Evolutionary conservation across 768 basidiomycete genomes (phyloP).

Genomic region (Lactarius sp.): DNA sequence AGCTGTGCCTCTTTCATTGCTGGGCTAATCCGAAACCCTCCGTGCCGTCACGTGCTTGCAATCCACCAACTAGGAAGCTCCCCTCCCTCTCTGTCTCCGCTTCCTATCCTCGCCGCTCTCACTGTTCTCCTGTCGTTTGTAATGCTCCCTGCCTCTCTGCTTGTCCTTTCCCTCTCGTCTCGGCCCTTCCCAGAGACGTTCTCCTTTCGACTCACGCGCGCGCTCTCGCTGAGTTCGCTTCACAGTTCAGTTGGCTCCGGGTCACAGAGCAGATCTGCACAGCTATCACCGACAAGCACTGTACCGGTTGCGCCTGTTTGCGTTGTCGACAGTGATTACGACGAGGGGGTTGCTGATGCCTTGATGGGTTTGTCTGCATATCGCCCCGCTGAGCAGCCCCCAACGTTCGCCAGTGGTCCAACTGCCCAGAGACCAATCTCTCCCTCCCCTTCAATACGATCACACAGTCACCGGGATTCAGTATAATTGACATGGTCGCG

Average conservation of each 20-base stretch:
- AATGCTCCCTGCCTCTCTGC: no score
- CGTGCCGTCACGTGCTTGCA: no score
- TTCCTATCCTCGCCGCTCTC: no score
- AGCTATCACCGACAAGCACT: slow-evolving; percentile 65
- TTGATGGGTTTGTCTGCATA: slow-evolving; percentile 57
- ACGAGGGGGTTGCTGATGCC: slow-evolving; percentile 85
- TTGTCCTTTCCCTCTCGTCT: no score
- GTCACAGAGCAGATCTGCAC: slow-evolving; percentile 52
- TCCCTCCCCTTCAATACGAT: slow-evolving; percentile 40
- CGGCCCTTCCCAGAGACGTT: no score
- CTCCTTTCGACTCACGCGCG: no score
- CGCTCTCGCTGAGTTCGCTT: no score
- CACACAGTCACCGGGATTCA: slow-evolving; percentile 54
- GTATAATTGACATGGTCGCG: slow-evolving; percentile 62
- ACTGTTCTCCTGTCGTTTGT: no score
- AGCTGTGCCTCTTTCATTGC: no score
- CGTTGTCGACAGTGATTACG: slow-evolving; percentile 87
- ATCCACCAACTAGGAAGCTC: no score
- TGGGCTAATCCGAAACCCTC: no score
- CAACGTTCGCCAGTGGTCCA: slow-evolving; percentile 23
- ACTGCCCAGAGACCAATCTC: not conserved
- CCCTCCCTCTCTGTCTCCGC: no score
- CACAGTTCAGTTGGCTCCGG: slow-evolving; percentile 59
- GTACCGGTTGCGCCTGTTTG: slow-evolving; percentile 61
- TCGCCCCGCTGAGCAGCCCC: slow-evolving; percentile 26